Evolutionary conservation across 805 yeast species (phyloP).

Genomic region (Lipomyces yamanashiensis): DNA sequence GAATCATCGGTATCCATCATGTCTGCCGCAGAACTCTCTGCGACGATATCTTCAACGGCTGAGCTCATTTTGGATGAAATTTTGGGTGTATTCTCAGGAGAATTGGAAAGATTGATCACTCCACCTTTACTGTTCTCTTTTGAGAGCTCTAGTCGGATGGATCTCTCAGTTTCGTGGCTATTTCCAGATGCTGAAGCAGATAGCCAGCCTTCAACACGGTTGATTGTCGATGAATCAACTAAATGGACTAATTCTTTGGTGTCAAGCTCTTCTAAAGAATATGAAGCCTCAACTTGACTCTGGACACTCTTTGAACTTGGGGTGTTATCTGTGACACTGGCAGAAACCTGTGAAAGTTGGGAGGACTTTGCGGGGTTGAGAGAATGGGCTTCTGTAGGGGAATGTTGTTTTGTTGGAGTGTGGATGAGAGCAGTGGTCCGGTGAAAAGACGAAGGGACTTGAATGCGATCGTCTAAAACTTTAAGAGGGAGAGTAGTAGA

Average conservation of each 20-base stretch:
- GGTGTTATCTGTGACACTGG: not conserved
- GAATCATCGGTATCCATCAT: constrained; percentile 7
- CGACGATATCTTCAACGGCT: not conserved
- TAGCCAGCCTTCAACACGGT: constrained; percentile 12
- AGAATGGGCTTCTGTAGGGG: not conserved
- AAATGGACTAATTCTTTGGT: not conserved
- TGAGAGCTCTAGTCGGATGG: not conserved
- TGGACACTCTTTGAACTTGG: not conserved
- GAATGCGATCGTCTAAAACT: not conserved
- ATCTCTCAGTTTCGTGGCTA: not conserved
- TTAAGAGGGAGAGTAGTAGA: too few relatives aligned
- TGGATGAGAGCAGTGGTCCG: not conserved
- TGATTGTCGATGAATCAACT: constrained; percentile 5
- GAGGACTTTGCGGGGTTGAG: not conserved
- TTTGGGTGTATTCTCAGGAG: too few relatives aligned
- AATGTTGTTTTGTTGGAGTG: not conserved
- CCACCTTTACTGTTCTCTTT: too few relatives aligned
- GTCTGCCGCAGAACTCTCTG: not conserved
- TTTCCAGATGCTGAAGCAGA: not conserved
- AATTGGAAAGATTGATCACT: too few relatives aligned
- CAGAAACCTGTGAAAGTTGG: constrained; percentile 6
- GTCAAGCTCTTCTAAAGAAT: not conserved
- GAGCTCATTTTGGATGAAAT: too few relatives aligned
- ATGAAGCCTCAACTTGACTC: not conserved
- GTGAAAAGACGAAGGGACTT: constrained; percentile 1